A percentile compares a stretch with the other conserved stretches of the same genome.
These are phyloP conservation scores for Lactifluus subvellereus DNA, from an alignment of 768 basidiomycete species.

Conservation along the genomic window DNA sequence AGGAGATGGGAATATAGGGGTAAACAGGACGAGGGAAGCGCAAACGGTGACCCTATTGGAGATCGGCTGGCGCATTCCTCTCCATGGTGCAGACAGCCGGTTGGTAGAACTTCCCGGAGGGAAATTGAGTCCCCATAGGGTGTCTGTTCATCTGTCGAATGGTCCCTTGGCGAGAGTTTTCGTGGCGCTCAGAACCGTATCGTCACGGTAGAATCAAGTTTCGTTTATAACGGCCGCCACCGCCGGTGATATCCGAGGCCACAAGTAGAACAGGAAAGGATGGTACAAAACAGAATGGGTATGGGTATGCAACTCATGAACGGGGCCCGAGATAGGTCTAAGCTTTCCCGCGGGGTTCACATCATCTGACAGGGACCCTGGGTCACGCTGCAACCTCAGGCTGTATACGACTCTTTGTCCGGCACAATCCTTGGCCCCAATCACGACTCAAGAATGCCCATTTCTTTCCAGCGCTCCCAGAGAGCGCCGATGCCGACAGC, in stretches of 20 bases:
- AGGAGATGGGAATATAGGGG: background rate
- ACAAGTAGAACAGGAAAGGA: background rate
- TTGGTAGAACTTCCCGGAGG: background rate
- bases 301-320: slow-evolving; percentile 7
- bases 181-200: background rate
- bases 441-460: slow-evolving; percentile 60
- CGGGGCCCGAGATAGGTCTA: background rate
- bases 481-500: slow-evolving; percentile 67
- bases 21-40: background rate
- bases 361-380: background rate
- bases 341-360: slow-evolving; percentile 5
- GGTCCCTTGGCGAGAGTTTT: background rate
- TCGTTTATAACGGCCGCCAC: background rate
- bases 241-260: background rate
- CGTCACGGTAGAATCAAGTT: too few relatives aligned
- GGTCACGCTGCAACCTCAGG: background rate
- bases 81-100: background rate
- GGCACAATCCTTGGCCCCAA: background rate
- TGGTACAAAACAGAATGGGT: slow-evolving; percentile 2
- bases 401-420: background rate
- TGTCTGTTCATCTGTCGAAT: background rate
- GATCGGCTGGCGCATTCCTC: background rate
- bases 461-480: slow-evolving; percentile 87
- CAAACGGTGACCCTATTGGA: slow-evolving; percentile 3
- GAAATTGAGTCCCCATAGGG: background rate